phyloP scores from a whole-genome alignment of 2,329 filamentous ascomycete species.

The Teratosphaeria nubilosa region DNA sequence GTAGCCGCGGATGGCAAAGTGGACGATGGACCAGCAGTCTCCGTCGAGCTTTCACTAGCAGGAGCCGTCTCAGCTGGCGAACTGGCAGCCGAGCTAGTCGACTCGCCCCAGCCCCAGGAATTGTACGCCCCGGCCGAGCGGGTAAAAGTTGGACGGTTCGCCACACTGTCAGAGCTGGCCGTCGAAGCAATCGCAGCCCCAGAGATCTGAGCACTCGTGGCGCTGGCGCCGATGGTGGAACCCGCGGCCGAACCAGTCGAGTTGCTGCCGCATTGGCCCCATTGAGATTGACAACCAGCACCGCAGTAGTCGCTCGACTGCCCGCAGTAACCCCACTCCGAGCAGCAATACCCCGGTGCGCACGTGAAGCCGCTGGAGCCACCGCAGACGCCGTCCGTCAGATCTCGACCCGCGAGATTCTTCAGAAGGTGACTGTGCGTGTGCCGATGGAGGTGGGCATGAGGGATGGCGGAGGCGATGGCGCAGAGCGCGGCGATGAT shows the following conservation, averaged over 20 bases:
- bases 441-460: conserved; percentile 5
- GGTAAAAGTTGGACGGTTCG: no score
- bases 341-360: conserved; percentile 12
- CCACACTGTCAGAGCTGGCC: no score
- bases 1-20: not conserved
- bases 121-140: no score
- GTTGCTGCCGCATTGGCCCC: conserved; percentile 12
- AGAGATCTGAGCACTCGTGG: no score
- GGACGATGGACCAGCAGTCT: not conserved
- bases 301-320: conserved; percentile 11
- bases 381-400: conserved; percentile 11
- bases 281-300: conserved; percentile 16
- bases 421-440: not conserved
- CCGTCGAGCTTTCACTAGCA: no score
- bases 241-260: not conserved
- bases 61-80: not conserved
- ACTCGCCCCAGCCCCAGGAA: conserved; percentile 2
- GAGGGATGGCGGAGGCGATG: conserved; percentile 11
- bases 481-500: conserved; percentile 8
- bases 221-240: not conserved
- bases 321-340: conserved; percentile 16
- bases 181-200: no score
- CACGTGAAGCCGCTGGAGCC: conserved; percentile 10
- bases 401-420: not conserved
- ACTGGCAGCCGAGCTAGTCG: not conserved